A percentile compares a stretch with the other conserved stretches of the same genome.
Evolutionary conservation across 345 rosid species (phyloP).

Genomic region (Salix viminalis): DNA sequence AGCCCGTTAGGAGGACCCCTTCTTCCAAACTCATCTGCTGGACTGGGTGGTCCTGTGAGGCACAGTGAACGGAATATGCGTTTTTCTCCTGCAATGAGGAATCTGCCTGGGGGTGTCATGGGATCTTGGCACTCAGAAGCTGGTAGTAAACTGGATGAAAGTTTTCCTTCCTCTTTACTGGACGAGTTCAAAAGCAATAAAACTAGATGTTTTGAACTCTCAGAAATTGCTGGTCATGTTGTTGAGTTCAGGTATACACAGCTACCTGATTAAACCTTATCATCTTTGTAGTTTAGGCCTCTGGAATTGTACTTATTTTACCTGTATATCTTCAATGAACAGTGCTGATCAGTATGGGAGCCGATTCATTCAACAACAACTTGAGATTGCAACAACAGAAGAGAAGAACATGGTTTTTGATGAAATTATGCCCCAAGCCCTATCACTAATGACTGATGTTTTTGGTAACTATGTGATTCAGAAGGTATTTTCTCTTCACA

Average conservation of each 20-base stretch:
- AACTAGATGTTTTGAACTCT: conserved; percentile 66
- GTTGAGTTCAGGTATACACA: conserved; percentile 65
- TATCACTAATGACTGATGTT: conserved; percentile 87
- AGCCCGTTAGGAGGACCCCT: conserved; percentile 36
- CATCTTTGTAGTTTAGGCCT: neutral
- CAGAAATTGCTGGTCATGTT: conserved; percentile 64
- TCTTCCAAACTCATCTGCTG: conserved; percentile 47
- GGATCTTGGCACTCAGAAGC: conserved; percentile 55
- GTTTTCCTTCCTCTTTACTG: conserved; percentile 51
- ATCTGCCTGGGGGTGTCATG: conserved; percentile 43
- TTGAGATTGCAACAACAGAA: conserved; percentile 78
- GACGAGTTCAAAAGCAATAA: conserved; percentile 70
- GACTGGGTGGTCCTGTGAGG: conserved; percentile 47
- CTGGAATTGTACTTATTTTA: neutral
- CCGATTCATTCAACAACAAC: conserved; percentile 94
- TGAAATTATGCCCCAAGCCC: conserved; percentile 84
- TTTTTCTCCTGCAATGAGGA: conserved; percentile 49
- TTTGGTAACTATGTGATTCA: conserved; percentile 96
- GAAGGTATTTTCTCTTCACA: conserved; percentile 47
- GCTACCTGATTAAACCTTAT: neutral
- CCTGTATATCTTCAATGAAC: conserved; percentile 19
- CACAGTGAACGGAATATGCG: conserved; percentile 47
- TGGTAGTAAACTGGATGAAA: conserved; percentile 44
- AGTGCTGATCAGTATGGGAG: conserved; percentile 96
- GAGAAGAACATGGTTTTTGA: conserved; percentile 84